phyloP scores from a whole-genome alignment of 176 grass and related monocot species.

The Oryza glaberrima region DNA sequence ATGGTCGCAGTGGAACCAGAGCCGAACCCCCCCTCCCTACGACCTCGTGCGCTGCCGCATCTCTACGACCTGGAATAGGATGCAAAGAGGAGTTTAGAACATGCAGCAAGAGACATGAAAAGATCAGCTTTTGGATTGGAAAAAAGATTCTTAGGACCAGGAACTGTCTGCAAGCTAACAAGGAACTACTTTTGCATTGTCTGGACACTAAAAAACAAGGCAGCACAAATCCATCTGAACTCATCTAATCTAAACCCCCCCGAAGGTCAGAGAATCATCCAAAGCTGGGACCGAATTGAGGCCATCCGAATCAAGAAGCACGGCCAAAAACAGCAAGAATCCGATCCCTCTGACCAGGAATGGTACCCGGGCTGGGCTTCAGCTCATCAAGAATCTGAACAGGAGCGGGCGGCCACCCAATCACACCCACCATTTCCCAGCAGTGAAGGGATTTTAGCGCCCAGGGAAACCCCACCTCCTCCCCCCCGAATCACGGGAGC shows the following conservation, averaged over 20 bases:
- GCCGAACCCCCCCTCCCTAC: neutral
- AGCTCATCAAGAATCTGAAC: constrained; percentile 8
- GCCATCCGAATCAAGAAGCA: constrained; percentile 21
- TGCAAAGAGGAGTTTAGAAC: constrained; percentile 30
- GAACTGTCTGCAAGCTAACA: constrained; percentile 32
- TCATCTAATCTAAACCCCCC: neutral
- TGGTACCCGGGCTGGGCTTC: neutral
- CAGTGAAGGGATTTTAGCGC: neutral
- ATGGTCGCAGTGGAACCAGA: neutral
- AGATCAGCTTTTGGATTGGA: constrained; percentile 12
- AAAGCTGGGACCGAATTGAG: neutral
- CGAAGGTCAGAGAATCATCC: neutral
- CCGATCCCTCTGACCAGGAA: constrained; percentile 10
- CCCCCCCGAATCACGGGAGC: constrained; percentile 46
- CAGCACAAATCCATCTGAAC: neutral
- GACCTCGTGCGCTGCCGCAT: constrained; percentile 36
- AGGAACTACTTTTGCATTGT: constrained; percentile 22
- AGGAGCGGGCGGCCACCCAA: constrained; percentile 23
- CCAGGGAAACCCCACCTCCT: neutral
- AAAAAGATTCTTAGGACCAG: neutral
- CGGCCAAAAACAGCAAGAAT: neutral
- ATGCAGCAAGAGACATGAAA: neutral
- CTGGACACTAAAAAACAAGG: constrained; percentile 24
- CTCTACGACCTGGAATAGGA: constrained; percentile 39
- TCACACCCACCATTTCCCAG: constrained; percentile 15